Evolutionary conservation across 441 rosid genomes (phyloP).

Genomic region (Corymbia citriodora): DNA sequence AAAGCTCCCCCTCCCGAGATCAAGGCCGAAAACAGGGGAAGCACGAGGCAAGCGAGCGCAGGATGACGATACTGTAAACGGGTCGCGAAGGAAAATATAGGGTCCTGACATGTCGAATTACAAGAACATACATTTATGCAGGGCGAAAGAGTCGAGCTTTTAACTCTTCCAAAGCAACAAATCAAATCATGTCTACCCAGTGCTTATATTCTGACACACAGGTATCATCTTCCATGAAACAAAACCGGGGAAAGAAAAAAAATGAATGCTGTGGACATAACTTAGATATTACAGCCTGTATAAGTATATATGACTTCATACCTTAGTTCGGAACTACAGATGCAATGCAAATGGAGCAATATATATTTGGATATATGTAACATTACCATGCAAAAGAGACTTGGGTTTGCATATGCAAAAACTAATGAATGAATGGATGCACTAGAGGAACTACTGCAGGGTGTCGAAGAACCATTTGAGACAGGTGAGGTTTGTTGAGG

Average conservation of each 20-base stretch:
- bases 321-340: conserved; percentile 18
- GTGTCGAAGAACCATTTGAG: background rate
- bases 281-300: conserved; percentile 11
- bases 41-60: background rate
- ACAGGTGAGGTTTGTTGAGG: background rate
- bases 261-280: conserved; percentile 6
- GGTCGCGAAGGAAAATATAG: background rate
- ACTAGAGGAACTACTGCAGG: conserved; percentile 2
- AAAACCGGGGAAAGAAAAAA: background rate
- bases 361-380: background rate
- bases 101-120: background rate
- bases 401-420: conserved; percentile 18
- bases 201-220: conserved; percentile 15
- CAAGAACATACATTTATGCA: background rate
- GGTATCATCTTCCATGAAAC: conserved; percentile 13
- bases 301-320: conserved; percentile 15
- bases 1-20: background rate
- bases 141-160: conserved; percentile 3
- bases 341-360: conserved; percentile 1
- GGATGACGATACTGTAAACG: background rate
- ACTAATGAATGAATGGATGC: conserved; percentile 47
- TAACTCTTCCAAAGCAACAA: conserved; percentile 13
- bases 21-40: background rate
- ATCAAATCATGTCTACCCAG: conserved; percentile 16
- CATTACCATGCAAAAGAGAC: background rate